Evolutionary conservation across 177 flowering plant species (phyloP), one percentile per base, ranked within the genome.

Genomic region (Telopea speciosissima): DNA sequence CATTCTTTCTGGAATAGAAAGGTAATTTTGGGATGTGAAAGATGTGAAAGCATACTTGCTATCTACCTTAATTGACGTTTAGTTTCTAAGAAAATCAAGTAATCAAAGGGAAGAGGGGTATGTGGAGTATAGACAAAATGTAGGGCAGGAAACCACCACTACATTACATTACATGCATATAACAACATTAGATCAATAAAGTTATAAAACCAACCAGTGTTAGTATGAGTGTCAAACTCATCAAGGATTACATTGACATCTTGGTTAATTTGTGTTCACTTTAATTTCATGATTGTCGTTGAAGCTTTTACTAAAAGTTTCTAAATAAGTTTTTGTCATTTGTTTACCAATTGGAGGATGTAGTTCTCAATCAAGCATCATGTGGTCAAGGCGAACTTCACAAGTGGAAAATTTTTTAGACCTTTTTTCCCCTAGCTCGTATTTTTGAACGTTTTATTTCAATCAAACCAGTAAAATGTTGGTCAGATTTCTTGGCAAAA

Each of bases 1-100:
- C 42, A 82, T 95, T 78, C 86, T 95, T 73, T 81, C 91, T 70
- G 93, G 84, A 75, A 83, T 93, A 70, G 88, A 86, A 78, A 87
- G 89, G 99, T 87, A 71, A 72, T 68, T 68, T 63, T 74, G 66
- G 13, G 19, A 60, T 36, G 13, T 5, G n/a, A 49, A 16, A 49
- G 19, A 0, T 49, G 13, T 49, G 54, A 12, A 12, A 5, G 14
- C 19, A 12, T 49, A 12, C 7, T 49, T 49, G 17, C 54, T 49
- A 12, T 49, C 19, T 49, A 3, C 8, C 3, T 13, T n/a, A n/a
- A n/a, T n/a, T 49, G 54, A 12, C 19, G 17, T 13, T 49, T 49
- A 16, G 54, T 49, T 49, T 12, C 45, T 9, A 56, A 21, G 63
- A 62, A 56, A 9, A 36, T 13, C 16, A 16, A 67, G 60, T 24